phyloP scores from a whole-genome alignment of 176 grass and related monocot genomes.

The Puccinellia tenuiflora region DNA sequence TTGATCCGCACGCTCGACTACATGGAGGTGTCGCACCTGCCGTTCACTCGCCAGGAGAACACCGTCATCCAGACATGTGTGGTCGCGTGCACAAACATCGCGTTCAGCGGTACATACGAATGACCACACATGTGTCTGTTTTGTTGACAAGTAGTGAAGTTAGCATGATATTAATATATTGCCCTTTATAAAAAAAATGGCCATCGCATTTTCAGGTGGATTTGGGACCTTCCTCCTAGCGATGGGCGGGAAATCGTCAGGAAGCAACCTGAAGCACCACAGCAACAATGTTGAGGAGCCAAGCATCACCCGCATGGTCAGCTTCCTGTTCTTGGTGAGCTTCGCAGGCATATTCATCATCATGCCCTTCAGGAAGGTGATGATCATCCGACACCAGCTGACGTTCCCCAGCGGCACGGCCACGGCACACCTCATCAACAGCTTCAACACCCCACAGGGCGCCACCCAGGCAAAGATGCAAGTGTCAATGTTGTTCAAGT shows the following conservation, averaged over 20 bases:
- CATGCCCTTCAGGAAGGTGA: conserved; percentile 49
- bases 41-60: conserved; percentile 33
- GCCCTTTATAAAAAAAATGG: too few species aligned
- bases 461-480: conserved; percentile 21
- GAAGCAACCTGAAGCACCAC: not conserved
- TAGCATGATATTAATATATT: too few species aligned
- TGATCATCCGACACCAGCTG: conserved; percentile 55
- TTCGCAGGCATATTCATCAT: conserved; percentile 55
- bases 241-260: conserved; percentile 1
- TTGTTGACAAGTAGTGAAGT: too few species aligned
- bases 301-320: conserved; percentile 24
- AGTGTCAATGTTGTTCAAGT: conserved; percentile 34
- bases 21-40: not conserved
- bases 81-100: conserved; percentile 2
- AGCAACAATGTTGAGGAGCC: conserved; percentile 28
- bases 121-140: too few species aligned
- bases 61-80: conserved; percentile 30
- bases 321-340: conserved; percentile 45
- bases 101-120: conserved; percentile 31
- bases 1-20: not conserved
- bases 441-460: conserved; percentile 56
- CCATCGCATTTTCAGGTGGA: not conserved
- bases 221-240: conserved; percentile 26
- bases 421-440: conserved; percentile 64
- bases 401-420: conserved; percentile 59